Evolutionary conservation across 306 rosid species (phyloP).

Genomic region (Datisca glomerata): DNA sequence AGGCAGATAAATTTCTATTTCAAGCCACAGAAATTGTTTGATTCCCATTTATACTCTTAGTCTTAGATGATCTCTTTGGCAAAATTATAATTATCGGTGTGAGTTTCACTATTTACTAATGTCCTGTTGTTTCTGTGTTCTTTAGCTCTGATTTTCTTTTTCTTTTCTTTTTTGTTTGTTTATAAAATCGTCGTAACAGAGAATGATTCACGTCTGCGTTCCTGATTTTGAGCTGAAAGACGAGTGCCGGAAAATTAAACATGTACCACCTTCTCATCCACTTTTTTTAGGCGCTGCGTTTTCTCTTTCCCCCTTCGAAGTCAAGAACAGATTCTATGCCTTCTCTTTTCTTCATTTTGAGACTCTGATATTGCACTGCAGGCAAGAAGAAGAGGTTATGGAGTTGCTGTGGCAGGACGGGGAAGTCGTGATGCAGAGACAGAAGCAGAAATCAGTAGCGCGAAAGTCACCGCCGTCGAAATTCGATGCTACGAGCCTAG

Average conservation of each 20-base stretch:
- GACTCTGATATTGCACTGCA: conserved; percentile 4
- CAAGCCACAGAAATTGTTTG: no score
- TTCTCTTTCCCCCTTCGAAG: no score
- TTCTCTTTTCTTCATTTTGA: no score
- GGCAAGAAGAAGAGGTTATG: conserved; percentile 54
- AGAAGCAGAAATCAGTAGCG: conserved; percentile 26
- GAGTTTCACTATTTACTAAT: no score
- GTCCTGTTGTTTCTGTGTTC: neutral
- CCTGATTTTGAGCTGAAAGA: neutral
- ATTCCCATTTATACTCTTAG: no score
- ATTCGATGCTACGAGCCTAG: conserved; percentile 15
- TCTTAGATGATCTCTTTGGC: no score
- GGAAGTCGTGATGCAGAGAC: conserved; percentile 43
- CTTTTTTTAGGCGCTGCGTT: neutral
- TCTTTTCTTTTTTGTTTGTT: neutral
- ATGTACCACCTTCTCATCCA: neutral
- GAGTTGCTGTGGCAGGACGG: conserved; percentile 80
- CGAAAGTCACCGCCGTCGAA: conserved; percentile 17
- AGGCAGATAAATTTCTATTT: no score
- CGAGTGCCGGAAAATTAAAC: neutral
- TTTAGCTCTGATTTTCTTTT: neutral
- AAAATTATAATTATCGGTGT: no score
- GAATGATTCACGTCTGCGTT: neutral
- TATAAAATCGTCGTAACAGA: neutral
- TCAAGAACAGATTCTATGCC: no score